phyloP scores from a whole-genome alignment of 495 filamentous ascomycete species.

The Trichoderma parareesei region DNA sequence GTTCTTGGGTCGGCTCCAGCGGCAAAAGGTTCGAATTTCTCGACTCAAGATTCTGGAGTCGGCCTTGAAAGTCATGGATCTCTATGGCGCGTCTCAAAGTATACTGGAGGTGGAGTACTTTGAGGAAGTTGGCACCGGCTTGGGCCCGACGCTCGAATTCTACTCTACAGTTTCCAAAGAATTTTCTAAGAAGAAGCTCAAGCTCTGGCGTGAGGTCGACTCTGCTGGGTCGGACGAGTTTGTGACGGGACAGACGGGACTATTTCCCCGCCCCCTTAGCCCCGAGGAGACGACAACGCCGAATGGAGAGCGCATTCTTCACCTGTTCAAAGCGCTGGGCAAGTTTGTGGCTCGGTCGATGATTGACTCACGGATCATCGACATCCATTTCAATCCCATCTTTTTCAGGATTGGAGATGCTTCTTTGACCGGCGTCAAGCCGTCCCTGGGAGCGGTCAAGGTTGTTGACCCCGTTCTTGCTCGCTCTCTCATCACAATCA shows the following conservation, averaged over 20 bases:
- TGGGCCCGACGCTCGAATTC: conserved; percentile 96
- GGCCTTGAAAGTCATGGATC: conserved; percentile 98
- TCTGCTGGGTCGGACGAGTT: conserved; percentile 67
- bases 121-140: conserved; percentile 93
- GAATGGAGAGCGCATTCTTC: conserved; percentile 71
- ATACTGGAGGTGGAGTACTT: conserved; percentile 98
- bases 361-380: conserved; percentile 97
- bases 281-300: conserved; percentile 64
- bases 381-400: conserved; percentile 93
- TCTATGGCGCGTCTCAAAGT: conserved; percentile 92
- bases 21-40: conserved; percentile 96
- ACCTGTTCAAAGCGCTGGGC: conserved; percentile 87
- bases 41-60: conserved; percentile 89
- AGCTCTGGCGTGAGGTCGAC: conserved; percentile 92
- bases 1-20: conserved; percentile 86
- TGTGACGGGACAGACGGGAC: conserved; percentile 73
- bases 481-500: conserved; percentile 75
- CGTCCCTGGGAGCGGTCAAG: conserved; percentile 87
- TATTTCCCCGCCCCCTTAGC: conserved; percentile 92
- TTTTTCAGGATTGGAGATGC: conserved; percentile 88
- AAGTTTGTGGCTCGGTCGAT: conserved; percentile 98
- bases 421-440: conserved; percentile 55
- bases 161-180: conserved; percentile 97
- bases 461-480: conserved; percentile 82
- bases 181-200: conserved; percentile 93